Base-by-base conservation (phyloP, 2,329 filamentous ascomycete genomes). In the Exophiala mesophila region DNA sequence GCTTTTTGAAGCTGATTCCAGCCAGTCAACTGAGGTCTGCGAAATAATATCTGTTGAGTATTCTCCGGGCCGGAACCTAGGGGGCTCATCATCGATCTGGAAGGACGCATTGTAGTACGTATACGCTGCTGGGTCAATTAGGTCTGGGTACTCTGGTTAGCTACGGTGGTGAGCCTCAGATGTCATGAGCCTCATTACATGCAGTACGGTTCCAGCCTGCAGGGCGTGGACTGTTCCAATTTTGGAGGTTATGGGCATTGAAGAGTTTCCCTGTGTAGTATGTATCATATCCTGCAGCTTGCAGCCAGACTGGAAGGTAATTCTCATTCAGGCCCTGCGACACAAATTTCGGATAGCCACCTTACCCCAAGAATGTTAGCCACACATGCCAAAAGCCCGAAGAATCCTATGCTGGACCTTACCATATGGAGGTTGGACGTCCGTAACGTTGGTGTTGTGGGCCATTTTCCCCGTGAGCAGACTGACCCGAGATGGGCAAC, bases 1-100 rank as follows among this genome's bases (percentile, higher is more conserved):
- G n/a, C n/a, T n/a, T n/a, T n/a, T n/a, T n/a, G n/a, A n/a, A n/a
- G 77, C 83, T 38, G 83, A 74, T 2, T 79, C 71, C 0, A 87
- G 62, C 31, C 85, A 77, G 0, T 71, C 76, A 5, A 74, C 64
- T 0, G 80, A 73, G 47, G 81, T 78, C 3, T 73, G 57, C 0
- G 75, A 70, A 10, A 84, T 67, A 5, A 86, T 62, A 52, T 85
- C 82, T 0, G 70, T 73, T 0, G 66, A 72, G 54, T 82, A 74
- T 29, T 72, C 60, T 1, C 74, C 75, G 32, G 73, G 66, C 43
- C 77, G 73, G 51, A 70, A 76, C 6, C 73, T 65, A 0, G 78
- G 78, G 0, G 67, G 57, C 1, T 78, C 71, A 13, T 24, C 24
- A 52, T 85, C 80, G 8, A 75, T 70, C 46, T 82, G 74, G 57